Percentiles rank a stretch among this genome's conserved stretches.
phyloP scores from a whole-genome alignment of 306 rosid species.

The Carpinus fangiana region DNA sequence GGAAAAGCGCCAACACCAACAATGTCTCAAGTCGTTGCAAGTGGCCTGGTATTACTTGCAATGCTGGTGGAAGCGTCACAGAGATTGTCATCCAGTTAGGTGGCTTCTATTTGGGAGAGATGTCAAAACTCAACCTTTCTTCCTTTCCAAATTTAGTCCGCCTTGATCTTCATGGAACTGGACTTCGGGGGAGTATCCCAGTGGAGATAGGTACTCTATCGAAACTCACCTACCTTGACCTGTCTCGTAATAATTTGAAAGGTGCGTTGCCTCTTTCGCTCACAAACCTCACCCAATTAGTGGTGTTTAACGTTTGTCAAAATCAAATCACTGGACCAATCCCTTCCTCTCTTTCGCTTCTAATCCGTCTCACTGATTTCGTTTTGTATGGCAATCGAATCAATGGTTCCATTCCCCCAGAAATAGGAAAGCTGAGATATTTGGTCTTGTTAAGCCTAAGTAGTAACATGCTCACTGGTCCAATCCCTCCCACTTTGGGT shows the following conservation, averaged over 20 bases:
- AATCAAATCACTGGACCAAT: neutral
- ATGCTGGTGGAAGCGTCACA: neutral
- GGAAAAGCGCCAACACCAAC: neutral
- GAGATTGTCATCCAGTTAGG: neutral
- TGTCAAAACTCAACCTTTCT: neutral
- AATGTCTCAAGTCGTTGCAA: neutral
- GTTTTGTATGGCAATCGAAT: neutral
- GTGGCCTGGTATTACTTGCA: neutral
- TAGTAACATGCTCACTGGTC: neutral
- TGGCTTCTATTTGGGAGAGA: neutral
- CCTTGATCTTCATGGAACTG: neutral
- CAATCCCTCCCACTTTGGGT: neutral
- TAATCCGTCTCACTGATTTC: no score
- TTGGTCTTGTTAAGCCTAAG: neutral
- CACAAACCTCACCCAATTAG: neutral
- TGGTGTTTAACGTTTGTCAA: neutral
- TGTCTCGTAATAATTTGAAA: neutral
- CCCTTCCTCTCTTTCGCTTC: neutral
- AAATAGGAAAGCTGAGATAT: neutral
- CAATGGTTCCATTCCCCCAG: neutral
- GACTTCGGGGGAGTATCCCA: neutral
- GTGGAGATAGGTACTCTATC: neutral
- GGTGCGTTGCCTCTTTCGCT: conserved; percentile 2
- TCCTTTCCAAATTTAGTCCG: neutral
- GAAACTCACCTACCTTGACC: conserved; percentile 13